These are phyloP conservation scores for Fragosphaeria purpurea DNA, from an alignment of 2,329 filamentous ascomycete species.

Conservation along the genomic window DNA sequence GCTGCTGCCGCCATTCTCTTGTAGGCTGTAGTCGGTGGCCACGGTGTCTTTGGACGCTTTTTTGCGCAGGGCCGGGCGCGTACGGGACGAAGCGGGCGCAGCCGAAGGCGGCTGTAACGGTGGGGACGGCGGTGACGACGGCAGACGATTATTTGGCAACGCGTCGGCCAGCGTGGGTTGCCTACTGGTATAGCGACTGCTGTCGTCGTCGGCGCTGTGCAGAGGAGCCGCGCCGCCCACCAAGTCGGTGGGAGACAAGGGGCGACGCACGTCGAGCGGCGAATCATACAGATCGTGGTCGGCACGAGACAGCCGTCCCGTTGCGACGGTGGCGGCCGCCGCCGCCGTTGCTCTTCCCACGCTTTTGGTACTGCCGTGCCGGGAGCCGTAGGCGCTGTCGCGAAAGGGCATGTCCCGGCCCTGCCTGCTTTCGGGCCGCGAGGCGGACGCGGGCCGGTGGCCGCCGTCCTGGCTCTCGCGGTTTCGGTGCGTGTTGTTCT, in stretches of 20 bases:
- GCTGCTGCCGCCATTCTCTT: background rate
- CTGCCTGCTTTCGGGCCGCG: background rate
- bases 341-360: slow-evolving; percentile 5
- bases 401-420: background rate
- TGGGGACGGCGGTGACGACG: no score
- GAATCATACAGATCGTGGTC: no score
- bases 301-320: background rate
- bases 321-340: background rate
- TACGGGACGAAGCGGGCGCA: no score
- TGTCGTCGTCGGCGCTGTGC: background rate
- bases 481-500: background rate
- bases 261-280: no score
- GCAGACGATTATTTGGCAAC: no score
- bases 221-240: no score
- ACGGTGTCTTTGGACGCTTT: slow-evolving; percentile 8
- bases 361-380: slow-evolving; percentile 9
- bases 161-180: no score
- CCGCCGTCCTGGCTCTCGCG: background rate
- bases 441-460: background rate
- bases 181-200: background rate
- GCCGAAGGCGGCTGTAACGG: no score
- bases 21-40: slow-evolving; percentile 6
- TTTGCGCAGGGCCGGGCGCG: background rate
- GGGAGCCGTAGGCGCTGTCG: background rate
- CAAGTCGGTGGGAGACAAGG: no score